Evolutionary conservation across 2,329 filamentous ascomycete genomes (phyloP), one percentile per base, ranked within the genome.

Genomic region (Colletotrichum phormii): DNA sequence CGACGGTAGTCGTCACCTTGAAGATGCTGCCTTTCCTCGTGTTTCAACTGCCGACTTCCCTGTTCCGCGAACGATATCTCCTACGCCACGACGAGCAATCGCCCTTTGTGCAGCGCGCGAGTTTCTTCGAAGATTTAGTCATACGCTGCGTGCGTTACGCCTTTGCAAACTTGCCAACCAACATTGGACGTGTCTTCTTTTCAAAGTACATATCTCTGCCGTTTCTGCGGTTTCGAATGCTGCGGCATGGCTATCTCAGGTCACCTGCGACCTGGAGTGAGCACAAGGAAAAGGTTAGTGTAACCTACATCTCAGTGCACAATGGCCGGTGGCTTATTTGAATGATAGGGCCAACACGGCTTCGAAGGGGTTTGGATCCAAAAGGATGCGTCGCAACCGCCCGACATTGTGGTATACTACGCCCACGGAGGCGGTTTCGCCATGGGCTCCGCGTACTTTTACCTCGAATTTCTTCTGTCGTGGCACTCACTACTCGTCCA

Each of bases 371-470:
- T 96, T 4, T 96, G 93, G 91, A 89, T 95, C 61, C 88, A 89
- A 54, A 83, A 88, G 57, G 87, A 94, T 76, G 86, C 89, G 18
- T 84, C 86, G 51, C 82, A 86, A 61, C 85, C 88, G 66, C 92
- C 94, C 0, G 94, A 97, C 79, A 84, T 97, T 67, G 91, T 95
- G n/a, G 82, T 97, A 2, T 96, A 95, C 80, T 97, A 97, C 79
- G 89, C 90, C 53, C 94, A 97, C 79, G 94, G 93, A 18, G 95
- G 95, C 26, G 95, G 95, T 0, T 97, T 97, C 80, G 90, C 90
- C 7, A 94, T 97, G 91, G 95, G 94, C 3, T 95, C 93, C 13
- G 86, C 89, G 22, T 93, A 93, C 83, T 97, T 97, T 81, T 97
- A 97, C 80, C 88, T 95, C 46, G 95, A 97, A 78, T 97, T 96